phyloP scores from a whole-genome alignment of 1,139 yeast genomes.

The Scheffersomyces stambukii region DNA sequence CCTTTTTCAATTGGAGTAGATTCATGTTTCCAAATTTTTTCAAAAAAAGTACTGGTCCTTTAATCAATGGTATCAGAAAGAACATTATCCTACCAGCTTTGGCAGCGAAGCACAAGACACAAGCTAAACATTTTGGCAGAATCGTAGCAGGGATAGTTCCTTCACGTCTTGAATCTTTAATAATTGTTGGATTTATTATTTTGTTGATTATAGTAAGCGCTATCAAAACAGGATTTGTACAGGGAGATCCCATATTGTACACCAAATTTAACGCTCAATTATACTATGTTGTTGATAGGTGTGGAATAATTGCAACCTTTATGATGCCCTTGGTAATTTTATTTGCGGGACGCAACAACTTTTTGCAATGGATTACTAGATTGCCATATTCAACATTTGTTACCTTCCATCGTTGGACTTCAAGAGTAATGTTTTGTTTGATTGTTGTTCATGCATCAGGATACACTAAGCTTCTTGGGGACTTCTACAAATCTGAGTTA shows the following conservation, averaged over 20 bases:
- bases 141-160: too few relatives aligned
- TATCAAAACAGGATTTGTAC: constrained; percentile 15
- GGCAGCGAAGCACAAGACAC: constrained; percentile 16
- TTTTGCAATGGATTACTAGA: constrained; percentile 39
- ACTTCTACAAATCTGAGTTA: constrained; percentile 13
- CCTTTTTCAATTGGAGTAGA: constrained; percentile 38
- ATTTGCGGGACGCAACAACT: constrained; percentile 42
- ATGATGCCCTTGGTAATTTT: constrained; percentile 32
- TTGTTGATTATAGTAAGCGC: constrained; percentile 38
- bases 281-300: constrained; percentile 28
- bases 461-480: constrained; percentile 20
- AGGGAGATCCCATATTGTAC: constrained; percentile 22
- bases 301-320: constrained; percentile 27
- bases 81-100: constrained; percentile 28
- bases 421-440: constrained; percentile 26
- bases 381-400: constrained; percentile 35
- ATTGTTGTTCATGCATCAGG: constrained; percentile 37
- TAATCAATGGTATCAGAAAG: constrained; percentile 21
- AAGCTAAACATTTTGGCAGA: constrained; percentile 1
- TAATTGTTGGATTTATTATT: constrained; percentile 34
- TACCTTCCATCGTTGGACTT: constrained; percentile 35
- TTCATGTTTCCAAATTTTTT: constrained; percentile 21
- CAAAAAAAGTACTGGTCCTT: constrained; percentile 17
- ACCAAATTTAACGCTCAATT: constrained; percentile 15
- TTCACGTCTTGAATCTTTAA: constrained; percentile 21